Evolutionary conservation across 805 yeast species (phyloP).

Genomic region (Schizosaccharomyces cryophilus): DNA sequence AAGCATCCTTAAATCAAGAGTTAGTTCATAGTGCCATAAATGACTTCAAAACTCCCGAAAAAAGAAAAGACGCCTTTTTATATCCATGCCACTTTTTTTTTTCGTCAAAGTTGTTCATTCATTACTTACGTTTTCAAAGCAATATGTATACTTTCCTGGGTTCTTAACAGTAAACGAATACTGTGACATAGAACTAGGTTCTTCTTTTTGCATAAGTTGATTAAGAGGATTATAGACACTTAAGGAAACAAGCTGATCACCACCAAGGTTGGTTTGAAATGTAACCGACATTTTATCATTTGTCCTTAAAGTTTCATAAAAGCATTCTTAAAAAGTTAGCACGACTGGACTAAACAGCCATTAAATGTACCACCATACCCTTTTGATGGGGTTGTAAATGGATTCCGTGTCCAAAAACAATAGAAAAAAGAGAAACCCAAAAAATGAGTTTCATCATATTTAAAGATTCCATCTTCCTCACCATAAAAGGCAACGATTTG

Average conservation of each 20-base stretch:
- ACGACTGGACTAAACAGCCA: not conserved
- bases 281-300: slow-evolving; percentile 72
- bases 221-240: slow-evolving; percentile 17
- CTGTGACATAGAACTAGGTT: slow-evolving; percentile 58
- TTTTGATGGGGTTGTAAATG: not conserved
- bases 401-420: not conserved
- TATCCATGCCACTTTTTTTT: no score
- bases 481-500: not conserved
- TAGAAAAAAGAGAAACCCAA: not conserved
- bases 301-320: slow-evolving; percentile 54
- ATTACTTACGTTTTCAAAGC: slow-evolving; percentile 24
- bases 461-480: not conserved
- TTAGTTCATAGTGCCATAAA: slow-evolving; percentile 65
- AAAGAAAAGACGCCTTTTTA: not conserved
- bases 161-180: slow-evolving; percentile 37
- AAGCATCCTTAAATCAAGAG: slow-evolving; percentile 18
- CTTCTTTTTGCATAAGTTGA: slow-evolving; percentile 28
- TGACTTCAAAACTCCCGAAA: no score
- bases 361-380: not conserved
- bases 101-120: no score
- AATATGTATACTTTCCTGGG: slow-evolving; percentile 58
- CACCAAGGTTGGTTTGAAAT: slow-evolving; percentile 32
- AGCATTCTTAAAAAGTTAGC: slow-evolving; percentile 24
- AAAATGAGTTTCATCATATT: not conserved
- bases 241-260: not conserved